These are phyloP conservation scores for Coniferiporia sulphurascens DNA, from an alignment of 1,284 basidiomycete genomes.

Conservation along the genomic window DNA sequence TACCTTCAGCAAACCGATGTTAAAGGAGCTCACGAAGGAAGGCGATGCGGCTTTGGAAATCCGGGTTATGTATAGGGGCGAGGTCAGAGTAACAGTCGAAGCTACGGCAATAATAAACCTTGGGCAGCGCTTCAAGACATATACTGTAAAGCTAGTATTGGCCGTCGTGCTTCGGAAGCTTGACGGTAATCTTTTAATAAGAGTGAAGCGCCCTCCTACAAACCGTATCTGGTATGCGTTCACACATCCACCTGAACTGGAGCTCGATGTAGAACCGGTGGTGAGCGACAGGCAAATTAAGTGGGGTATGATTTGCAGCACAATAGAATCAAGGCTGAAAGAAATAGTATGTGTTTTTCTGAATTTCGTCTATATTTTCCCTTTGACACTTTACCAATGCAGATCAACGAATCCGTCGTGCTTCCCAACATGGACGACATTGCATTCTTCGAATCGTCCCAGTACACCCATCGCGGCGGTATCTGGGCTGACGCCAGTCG, in stretches of 20 bases:
- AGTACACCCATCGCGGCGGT: slow-evolving; percentile 73
- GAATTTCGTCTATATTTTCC: not conserved
- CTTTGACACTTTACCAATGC: slow-evolving; percentile 7
- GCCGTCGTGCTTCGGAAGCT: slow-evolving; percentile 84
- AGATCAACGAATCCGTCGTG: slow-evolving; percentile 93
- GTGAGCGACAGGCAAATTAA: slow-evolving; percentile 91
- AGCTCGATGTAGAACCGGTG: slow-evolving; percentile 86
- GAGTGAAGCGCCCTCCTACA: slow-evolving; percentile 92
- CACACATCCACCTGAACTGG: slow-evolving; percentile 87
- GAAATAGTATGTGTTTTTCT: slow-evolving; percentile 67
- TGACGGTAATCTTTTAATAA: slow-evolving; percentile 87
- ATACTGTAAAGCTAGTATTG: slow-evolving; percentile 84
- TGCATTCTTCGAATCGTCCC: slow-evolving; percentile 83
- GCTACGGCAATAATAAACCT: slow-evolving; percentile 85
- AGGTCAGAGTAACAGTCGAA: slow-evolving; percentile 84
- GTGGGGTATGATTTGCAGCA: slow-evolving; percentile 87
- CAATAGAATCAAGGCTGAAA: slow-evolving; percentile 84
- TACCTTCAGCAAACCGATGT: slow-evolving; percentile 90
- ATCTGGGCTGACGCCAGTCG: slow-evolving; percentile 80
- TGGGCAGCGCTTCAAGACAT: slow-evolving; percentile 80
- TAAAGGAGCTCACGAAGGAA: slow-evolving; percentile 91
- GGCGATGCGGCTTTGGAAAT: slow-evolving; percentile 91
- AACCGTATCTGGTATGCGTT: slow-evolving; percentile 98
- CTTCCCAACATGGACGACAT: slow-evolving; percentile 98
- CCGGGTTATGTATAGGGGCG: slow-evolving; percentile 78